These are phyloP conservation scores for Acer negundo DNA, from an alignment of 345 rosid species.

Conservation along the genomic window DNA sequence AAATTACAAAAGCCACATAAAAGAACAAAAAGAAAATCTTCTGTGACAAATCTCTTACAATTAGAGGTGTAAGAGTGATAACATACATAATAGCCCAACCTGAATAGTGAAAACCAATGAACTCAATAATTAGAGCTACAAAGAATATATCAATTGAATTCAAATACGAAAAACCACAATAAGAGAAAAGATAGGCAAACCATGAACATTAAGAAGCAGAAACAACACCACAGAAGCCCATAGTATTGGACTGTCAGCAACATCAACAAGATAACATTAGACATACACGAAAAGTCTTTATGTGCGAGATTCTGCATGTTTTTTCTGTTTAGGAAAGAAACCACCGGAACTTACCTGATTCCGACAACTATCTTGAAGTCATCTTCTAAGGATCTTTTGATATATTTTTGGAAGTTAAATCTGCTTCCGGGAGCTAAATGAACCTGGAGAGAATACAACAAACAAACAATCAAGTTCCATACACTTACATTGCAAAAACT, in stretches of 20 bases:
- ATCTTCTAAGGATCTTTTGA: constrained; percentile 86
- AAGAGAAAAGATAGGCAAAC: constrained; percentile 37
- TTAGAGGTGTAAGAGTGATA: constrained; percentile 66
- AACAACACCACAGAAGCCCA: constrained; percentile 80
- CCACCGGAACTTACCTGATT: constrained; percentile 53
- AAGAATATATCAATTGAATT: not conserved
- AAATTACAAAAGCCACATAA: not conserved
- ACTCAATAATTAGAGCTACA: not conserved
- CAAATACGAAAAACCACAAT: not conserved
- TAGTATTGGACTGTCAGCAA: constrained; percentile 60
- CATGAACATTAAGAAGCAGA: constrained; percentile 74
- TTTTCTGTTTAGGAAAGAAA: not conserved
- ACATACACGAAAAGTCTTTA: not conserved
- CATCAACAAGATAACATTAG: constrained; percentile 17
- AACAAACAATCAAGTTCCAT: constrained; percentile 11
- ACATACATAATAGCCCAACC: constrained; percentile 70
- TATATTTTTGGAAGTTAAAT: constrained; percentile 91
- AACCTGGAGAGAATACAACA: constrained; percentile 49
- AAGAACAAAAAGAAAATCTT: not conserved
- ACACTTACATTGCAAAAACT: not conserved
- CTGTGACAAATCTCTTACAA: constrained; percentile 52
- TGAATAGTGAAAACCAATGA: constrained; percentile 37
- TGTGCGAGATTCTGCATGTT: not conserved
- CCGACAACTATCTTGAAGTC: constrained; percentile 97
- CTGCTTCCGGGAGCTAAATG: constrained; percentile 85